Evolutionary conservation across 306 rosid genomes (phyloP), one percentile per base, ranked within the genome.

Genomic region (Lablab purpureus): DNA sequence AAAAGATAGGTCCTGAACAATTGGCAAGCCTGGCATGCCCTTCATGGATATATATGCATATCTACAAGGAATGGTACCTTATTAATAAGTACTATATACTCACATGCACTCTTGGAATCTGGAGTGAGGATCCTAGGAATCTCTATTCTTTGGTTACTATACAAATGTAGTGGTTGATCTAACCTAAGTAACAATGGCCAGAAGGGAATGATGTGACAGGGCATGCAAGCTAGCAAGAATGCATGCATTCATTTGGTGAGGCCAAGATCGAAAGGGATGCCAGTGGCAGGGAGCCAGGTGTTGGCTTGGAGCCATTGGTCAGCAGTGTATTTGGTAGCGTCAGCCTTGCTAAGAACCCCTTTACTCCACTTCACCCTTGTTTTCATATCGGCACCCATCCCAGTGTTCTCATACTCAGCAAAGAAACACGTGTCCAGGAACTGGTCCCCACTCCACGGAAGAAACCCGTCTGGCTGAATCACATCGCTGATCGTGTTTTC

Each of bases 371-470:
- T 87, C 4, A 84, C 94, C 46, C 98, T 89, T 1, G 7, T n/a
- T 1, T 49, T 4, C 1, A 73, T 45, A 27, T n/a, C 52, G 1
- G 89, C 88, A 6, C 97, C 96, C 0, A 82, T 62, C 8, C 98
- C 94, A 1, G 66, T 73, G 80, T 94, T 92, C 2, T 7, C 89
- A 30, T 74, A 90, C 90, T 94, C 98, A 13, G 90, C 87, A 7
- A 87, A 94, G 81, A 0, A 82, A 45, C 90, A 84, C 0, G 94
- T 90, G 14, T 76, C 68, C 9, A 84, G 84, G 13, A 37, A 80
- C 5, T 36, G 71, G 2, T 15, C 70, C 0, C 88, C 91, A 0
- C 5, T 1, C 97, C 97, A 94, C 0, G 87, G 90, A 81, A 90
- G 28, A 86, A 59, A 18, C 3, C 94, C 40, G 81, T 88, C 84